Percentiles rank a stretch among this genome's conserved stretches.
Conservation (phyloP, 2,329 filamentous ascomycete genomes). For the Septoria linicola region DNA sequence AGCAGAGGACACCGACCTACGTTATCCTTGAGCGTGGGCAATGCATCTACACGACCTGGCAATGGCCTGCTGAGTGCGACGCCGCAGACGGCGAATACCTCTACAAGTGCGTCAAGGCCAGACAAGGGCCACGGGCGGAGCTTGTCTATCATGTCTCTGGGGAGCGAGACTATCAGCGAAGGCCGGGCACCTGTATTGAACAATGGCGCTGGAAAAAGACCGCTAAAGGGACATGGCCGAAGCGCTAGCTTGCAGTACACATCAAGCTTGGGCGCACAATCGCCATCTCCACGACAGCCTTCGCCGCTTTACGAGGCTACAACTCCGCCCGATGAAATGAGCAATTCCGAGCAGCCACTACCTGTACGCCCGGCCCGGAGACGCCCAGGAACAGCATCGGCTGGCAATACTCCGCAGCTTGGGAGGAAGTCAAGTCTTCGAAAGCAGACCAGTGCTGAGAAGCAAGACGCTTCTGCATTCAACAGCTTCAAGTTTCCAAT, state of each 20-base stretch:
- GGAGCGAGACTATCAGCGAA: constrained; percentile 42
- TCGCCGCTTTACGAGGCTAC: constrained; percentile 45
- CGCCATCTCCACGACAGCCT: constrained; percentile 36
- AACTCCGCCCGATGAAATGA: constrained; percentile 35
- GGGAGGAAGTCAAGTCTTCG: constrained; percentile 24
- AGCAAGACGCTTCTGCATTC: constrained; percentile 16
- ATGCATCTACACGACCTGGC: constrained; percentile 32
- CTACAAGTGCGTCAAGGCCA: constrained; percentile 49
- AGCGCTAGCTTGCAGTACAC: constrained; percentile 80
- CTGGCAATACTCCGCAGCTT: constrained; percentile 34
- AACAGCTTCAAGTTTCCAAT: constrained; percentile 36
- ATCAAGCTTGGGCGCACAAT: constrained; percentile 39
- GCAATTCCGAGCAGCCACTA: constrained; percentile 12
- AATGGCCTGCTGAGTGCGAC: constrained; percentile 28
- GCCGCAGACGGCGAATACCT: constrained; percentile 23
- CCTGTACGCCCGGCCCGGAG: constrained; percentile 28
- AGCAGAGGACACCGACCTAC: constrained; percentile 63
- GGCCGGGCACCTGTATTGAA: constrained; percentile 18
- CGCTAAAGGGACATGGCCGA: constrained; percentile 66
- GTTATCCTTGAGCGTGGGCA: constrained; percentile 57
- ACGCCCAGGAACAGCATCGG: constrained; percentile 34
- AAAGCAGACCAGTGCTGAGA: constrained; percentile 18
- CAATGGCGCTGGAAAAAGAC: constrained; percentile 41
- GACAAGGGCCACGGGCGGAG: constrained; percentile 48
- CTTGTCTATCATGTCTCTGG: constrained; percentile 51